A percentile compares a stretch with the other conserved stretches of the same genome.
Conservation (phyloP, 345 rosid genomes). For the Psidium guajava region DNA sequence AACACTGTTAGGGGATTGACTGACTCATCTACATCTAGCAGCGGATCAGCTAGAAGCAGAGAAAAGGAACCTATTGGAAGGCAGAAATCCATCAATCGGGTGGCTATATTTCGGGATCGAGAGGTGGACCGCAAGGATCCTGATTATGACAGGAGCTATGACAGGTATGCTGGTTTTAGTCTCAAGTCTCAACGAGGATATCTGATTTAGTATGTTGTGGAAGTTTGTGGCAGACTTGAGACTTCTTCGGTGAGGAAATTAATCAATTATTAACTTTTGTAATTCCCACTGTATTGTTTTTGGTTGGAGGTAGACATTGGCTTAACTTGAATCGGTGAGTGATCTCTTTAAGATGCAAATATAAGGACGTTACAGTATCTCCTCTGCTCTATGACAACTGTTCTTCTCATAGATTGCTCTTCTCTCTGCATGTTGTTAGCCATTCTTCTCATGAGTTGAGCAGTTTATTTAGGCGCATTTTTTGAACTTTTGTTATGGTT, state of each 20-base stretch:
- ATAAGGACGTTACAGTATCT: not conserved
- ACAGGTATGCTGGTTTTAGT: slow-evolving; percentile 26
- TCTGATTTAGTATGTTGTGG: not conserved
- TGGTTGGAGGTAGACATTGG: not conserved
- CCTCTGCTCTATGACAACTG: not conserved
- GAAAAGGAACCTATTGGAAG: slow-evolving; percentile 59
- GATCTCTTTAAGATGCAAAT: not conserved
- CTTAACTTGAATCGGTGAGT: not conserved
- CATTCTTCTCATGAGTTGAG: not conserved
- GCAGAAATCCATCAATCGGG: slow-evolving; percentile 37
- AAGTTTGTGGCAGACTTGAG: not conserved
- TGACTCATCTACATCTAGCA: slow-evolving; percentile 44
- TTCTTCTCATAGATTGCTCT: not conserved
- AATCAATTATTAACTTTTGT: not conserved
- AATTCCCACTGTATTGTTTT: not conserved
- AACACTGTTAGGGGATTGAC: slow-evolving; percentile 29
- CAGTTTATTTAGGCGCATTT: not conserved
- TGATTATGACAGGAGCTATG: slow-evolving; percentile 74
- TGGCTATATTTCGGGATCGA: slow-evolving; percentile 77
- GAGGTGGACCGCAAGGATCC: slow-evolving; percentile 70
- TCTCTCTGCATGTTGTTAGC: not conserved
- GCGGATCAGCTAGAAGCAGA: slow-evolving; percentile 42
- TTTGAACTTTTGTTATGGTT: not conserved
- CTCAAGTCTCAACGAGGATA: not conserved
- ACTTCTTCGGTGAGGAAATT: not conserved